These are phyloP conservation scores for Babesia bovis DNA, from an alignment of 169 alveolate genomes.

Conservation along the genomic window DNA sequence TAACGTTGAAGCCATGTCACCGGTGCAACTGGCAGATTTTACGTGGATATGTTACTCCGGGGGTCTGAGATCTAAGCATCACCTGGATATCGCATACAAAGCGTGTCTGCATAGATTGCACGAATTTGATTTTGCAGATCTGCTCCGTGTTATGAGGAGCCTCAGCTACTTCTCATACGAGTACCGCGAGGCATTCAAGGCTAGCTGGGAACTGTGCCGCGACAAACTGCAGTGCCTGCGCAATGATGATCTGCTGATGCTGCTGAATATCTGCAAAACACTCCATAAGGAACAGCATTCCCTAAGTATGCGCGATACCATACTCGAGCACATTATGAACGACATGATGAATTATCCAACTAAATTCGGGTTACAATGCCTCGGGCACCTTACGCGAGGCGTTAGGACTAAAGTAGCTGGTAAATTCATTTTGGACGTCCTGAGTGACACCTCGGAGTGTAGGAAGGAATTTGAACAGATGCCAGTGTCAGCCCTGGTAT, in stretches of 20 bases:
- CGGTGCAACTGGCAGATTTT: slow-evolving; percentile 50
- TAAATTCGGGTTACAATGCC: slow-evolving; percentile 24
- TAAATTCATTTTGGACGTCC: slow-evolving; percentile 27
- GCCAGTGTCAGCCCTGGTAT: slow-evolving; percentile 14
- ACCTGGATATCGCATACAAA: slow-evolving; percentile 46
- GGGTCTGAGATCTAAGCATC: slow-evolving; percentile 57
- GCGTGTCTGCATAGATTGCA: slow-evolving; percentile 35
- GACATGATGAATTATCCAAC: slow-evolving; percentile 15
- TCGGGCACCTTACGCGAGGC: slow-evolving; percentile 48
- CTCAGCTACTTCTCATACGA: slow-evolving; percentile 59
- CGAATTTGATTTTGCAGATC: slow-evolving; percentile 25
- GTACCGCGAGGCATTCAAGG: slow-evolving; percentile 47
- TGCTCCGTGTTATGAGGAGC: slow-evolving; percentile 45
- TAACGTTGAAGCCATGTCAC: slow-evolving; percentile 8
- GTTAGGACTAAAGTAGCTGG: slow-evolving; percentile 31
- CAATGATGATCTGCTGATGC: slow-evolving; percentile 56
- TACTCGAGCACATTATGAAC: slow-evolving; percentile 29
- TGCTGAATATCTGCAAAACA: slow-evolving; percentile 56
- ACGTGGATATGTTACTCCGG: slow-evolving; percentile 34
- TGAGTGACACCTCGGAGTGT: slow-evolving; percentile 22
- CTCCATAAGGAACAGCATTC: slow-evolving; percentile 27
- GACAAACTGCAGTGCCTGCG: slow-evolving; percentile 23
- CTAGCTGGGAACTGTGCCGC: neutral
- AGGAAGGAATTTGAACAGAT: slow-evolving; percentile 16
- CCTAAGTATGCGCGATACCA: slow-evolving; percentile 37